Evolutionary conservation across 805 yeast genomes (phyloP).

Genomic region (Candida rishiriensis): DNA sequence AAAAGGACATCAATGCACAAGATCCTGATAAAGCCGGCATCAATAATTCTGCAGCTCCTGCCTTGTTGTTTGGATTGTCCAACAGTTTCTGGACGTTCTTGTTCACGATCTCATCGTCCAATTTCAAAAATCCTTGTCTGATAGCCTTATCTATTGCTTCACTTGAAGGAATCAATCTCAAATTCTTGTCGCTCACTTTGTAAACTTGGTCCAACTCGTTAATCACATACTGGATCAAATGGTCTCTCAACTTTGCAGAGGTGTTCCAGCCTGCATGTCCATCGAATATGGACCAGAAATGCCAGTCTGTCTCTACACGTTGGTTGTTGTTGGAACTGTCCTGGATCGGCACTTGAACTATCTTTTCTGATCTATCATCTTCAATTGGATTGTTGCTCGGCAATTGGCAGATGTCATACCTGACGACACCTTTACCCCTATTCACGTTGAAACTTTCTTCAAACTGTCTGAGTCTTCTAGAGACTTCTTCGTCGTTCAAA

Average conservation of each 20-base stretch:
- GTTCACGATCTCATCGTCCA: constrained; percentile 84
- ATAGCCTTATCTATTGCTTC: constrained; percentile 76
- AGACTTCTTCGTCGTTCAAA: constrained; percentile 66
- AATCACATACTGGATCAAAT: constrained; percentile 71
- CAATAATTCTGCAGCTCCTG: constrained; percentile 64
- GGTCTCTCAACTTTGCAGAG: constrained; percentile 76
- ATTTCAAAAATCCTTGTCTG: constrained; percentile 68
- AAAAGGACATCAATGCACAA: constrained; percentile 84
- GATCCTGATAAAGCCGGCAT: constrained; percentile 96
- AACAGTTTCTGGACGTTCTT: constrained; percentile 68
- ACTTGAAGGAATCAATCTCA: constrained; percentile 60
- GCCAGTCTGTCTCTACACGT: constrained; percentile 62
- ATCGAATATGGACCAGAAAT: constrained; percentile 93
- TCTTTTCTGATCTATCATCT: constrained; percentile 85
- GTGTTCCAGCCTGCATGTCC: constrained; percentile 98
- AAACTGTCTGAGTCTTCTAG: constrained; percentile 57
- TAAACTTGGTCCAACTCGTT: constrained; percentile 65
- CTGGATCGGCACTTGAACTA: constrained; percentile 68
- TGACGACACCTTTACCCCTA: constrained; percentile 78
- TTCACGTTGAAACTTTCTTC: constrained; percentile 81
- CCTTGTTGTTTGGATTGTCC: constrained; percentile 56
- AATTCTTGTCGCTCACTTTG: constrained; percentile 47
- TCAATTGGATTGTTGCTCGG: constrained; percentile 93
- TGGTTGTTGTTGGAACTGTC: constrained; percentile 48
- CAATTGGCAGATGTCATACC: constrained; percentile 87